Percentiles rank a stretch among this genome's conserved stretches.
These are phyloP conservation scores for Microbotryum intermedium DNA, from an alignment of 1,284 basidiomycete species.

Conservation along the genomic window DNA sequence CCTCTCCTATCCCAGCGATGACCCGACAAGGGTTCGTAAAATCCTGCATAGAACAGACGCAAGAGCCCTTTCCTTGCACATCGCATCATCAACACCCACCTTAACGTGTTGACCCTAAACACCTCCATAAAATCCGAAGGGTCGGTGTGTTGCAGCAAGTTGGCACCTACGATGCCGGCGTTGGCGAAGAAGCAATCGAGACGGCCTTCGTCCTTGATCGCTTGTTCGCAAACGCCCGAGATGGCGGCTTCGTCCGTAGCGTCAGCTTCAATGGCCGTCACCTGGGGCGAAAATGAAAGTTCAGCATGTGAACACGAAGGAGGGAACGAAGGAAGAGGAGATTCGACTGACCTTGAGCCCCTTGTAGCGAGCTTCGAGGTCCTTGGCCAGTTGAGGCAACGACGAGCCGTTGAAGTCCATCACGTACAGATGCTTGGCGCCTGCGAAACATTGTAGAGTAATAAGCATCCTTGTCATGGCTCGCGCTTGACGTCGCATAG, in stretches of 20 bases:
- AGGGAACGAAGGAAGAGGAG: background rate
- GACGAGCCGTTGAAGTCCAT: constrained; percentile 66
- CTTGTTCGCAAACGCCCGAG: constrained; percentile 57
- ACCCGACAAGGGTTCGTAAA: background rate
- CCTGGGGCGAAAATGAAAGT: constrained; percentile 43
- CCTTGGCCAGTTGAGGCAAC: constrained; percentile 60
- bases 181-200: constrained; percentile 94
- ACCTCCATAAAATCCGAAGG: constrained; percentile 62
- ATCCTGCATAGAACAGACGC: background rate
- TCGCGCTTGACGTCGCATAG: background rate
- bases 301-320: background rate
- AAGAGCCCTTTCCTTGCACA: too few relatives aligned
- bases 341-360: constrained; percentile 57
- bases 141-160: constrained; percentile 49
- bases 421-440: constrained; percentile 73
- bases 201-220: constrained; percentile 67
- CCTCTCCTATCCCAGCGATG: background rate
- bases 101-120: constrained; percentile 71
- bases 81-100: constrained; percentile 46
- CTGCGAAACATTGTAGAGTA: constrained; percentile 41
- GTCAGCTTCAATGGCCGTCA: constrained; percentile 64
- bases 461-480: too few relatives aligned
- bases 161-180: constrained; percentile 44
- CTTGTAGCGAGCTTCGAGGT: constrained; percentile 60
- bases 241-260: constrained; percentile 73